Evolutionary conservation across 2,329 filamentous ascomycete species (phyloP).

Genomic region (Fusarium sp.): DNA sequence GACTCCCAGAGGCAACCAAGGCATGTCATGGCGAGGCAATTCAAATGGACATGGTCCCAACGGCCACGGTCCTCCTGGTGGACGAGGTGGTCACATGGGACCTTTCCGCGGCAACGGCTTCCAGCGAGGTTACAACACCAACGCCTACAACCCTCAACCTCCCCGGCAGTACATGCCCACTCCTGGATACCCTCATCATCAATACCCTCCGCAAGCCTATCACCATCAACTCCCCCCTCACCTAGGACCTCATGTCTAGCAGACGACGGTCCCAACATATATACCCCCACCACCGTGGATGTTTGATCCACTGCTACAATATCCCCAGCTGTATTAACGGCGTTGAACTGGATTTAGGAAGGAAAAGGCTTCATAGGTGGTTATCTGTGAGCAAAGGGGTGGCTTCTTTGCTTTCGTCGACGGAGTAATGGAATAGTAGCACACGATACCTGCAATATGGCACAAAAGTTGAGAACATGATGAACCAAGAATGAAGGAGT

Average conservation of each 20-base stretch:
- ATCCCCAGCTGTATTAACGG: neutral
- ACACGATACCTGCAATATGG: slow-evolving; percentile 10
- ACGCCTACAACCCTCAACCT: slow-evolving; percentile 10
- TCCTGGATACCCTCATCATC: slow-evolving; percentile 11
- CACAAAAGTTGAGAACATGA: slow-evolving; percentile 2
- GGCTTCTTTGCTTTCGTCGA: neutral
- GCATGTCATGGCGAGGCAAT: slow-evolving; percentile 35
- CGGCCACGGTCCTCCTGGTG: neutral
- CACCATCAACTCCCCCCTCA: slow-evolving; percentile 35
- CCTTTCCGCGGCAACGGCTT: slow-evolving; percentile 30
- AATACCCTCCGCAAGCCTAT: slow-evolving; percentile 28
- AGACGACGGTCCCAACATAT: neutral
- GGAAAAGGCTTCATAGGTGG: neutral
- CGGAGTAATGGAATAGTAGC: neutral
- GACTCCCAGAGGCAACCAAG: slow-evolving; percentile 19
- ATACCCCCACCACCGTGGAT: neutral
- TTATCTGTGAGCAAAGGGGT: neutral
- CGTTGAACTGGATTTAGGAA: neutral
- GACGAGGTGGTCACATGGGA: slow-evolving; percentile 21
- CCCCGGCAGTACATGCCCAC: slow-evolving; percentile 27
- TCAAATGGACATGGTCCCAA: slow-evolving; percentile 13
- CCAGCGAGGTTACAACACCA: slow-evolving; percentile 11
- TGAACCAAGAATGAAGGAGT: neutral
- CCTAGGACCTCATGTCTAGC: slow-evolving; percentile 31
- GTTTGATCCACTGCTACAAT: neutral